phyloP scores from a whole-genome alignment of 176 grass and related monocot genomes.

The Aegilops speltoides region DNA sequence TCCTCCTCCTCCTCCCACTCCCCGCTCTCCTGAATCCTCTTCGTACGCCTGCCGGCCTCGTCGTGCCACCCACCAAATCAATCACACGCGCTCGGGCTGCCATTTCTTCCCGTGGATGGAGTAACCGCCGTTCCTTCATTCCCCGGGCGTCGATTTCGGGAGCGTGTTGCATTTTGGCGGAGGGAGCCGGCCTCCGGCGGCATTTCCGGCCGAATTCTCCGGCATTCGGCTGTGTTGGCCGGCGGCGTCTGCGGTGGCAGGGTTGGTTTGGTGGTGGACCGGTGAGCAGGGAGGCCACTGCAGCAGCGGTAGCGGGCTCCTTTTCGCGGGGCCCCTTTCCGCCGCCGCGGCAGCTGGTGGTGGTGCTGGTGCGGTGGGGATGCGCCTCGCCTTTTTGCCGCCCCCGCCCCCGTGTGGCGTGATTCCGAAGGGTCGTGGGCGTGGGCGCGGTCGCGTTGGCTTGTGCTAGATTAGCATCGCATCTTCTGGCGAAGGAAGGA shows the following conservation, averaged over 20 bases:
- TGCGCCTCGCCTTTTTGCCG: slow-evolving; percentile 43
- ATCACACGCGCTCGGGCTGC: background rate
- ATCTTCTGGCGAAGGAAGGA: slow-evolving; percentile 11
- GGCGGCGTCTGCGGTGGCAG: background rate
- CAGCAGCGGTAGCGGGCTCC: background rate
- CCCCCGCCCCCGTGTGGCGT: slow-evolving; percentile 40
- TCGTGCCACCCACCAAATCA: slow-evolving; percentile 40
- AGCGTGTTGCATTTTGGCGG: background rate
- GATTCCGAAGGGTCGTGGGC: slow-evolving; percentile 30
- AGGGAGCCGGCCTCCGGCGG: background rate
- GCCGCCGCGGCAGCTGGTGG: background rate
- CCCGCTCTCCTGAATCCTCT: background rate
- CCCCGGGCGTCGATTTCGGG: background rate
- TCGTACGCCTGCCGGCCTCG: slow-evolving; percentile 4
- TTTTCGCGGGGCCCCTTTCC: slow-evolving; percentile 25
- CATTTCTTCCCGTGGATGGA: background rate
- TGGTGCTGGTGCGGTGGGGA: slow-evolving; percentile 37
- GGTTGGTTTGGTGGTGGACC: slow-evolving; percentile 16
- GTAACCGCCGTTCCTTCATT: background rate
- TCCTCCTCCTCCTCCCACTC: background rate
- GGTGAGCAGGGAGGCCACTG: background rate
- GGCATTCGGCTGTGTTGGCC: background rate
- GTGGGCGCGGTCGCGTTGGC: background rate
- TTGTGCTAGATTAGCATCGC: slow-evolving; percentile 28
- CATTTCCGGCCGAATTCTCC: slow-evolving; percentile 2